These are phyloP conservation scores for Taphrina confusa DNA, from an alignment of 1,139 yeast species.

Conservation along the genomic window DNA sequence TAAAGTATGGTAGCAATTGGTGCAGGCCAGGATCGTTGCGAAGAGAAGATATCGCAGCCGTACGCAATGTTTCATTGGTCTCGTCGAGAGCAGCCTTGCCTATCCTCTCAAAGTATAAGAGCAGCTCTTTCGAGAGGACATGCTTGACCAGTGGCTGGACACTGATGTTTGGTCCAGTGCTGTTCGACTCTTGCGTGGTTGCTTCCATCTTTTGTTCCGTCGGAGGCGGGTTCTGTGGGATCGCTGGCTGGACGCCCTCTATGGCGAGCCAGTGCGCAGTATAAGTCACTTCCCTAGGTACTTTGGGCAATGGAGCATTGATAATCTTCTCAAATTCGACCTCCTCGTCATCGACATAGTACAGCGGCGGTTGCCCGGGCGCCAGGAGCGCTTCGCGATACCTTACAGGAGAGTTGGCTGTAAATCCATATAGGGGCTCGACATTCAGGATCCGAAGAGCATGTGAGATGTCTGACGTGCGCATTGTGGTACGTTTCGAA, in stretches of 20 bases:
- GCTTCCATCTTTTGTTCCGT: slow-evolving; percentile 54
- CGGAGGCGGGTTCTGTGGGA: slow-evolving; percentile 92
- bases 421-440: slow-evolving; percentile 60
- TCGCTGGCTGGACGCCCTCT: slow-evolving; percentile 97
- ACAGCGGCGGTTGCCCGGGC: slow-evolving; percentile 85
- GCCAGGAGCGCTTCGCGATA: slow-evolving; percentile 85
- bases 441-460: slow-evolving; percentile 84
- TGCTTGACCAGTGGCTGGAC: slow-evolving; percentile 91
- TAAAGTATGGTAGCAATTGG: slow-evolving; percentile 93
- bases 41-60: slow-evolving; percentile 80
- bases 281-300: slow-evolving; percentile 82
- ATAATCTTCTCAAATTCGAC: slow-evolving; percentile 91
- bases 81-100: slow-evolving; percentile 72
- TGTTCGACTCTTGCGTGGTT: slow-evolving; percentile 48
- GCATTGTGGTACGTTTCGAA: slow-evolving; percentile 76
- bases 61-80: slow-evolving; percentile 53
- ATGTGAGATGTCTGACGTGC: slow-evolving; percentile 77
- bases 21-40: slow-evolving; percentile 94
- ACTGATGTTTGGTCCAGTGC: slow-evolving; percentile 44
- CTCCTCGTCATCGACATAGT: slow-evolving; percentile 87
- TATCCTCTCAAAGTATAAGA: slow-evolving; percentile 87
- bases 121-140: slow-evolving; percentile 89
- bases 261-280: slow-evolving; percentile 95
- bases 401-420: slow-evolving; percentile 56
- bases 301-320: slow-evolving; percentile 91